Evolutionary conservation across 345 rosid species (phyloP), one percentile per base, ranked within the genome.

Genomic region (Populus deltoides): DNA sequence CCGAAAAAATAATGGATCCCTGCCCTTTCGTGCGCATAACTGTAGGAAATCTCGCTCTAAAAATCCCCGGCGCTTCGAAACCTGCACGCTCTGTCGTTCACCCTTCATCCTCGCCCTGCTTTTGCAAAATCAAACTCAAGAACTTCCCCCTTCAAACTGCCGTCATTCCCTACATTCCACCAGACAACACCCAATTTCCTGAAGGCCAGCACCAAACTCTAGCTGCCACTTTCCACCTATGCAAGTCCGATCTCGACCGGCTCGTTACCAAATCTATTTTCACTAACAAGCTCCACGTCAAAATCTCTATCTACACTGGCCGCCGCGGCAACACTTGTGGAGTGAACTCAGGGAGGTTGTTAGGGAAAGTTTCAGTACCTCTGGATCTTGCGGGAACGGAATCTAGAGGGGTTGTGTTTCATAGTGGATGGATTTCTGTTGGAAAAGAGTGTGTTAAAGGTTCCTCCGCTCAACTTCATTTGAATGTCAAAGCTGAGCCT

Each of bases 21-120:
- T 93, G 98, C 81, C 98, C 96, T 62, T 94, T 91, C 87, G 88
- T 93, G 39, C 95, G 97, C 51, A 83, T 94, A 24, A 86, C 96
- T 20, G 91, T 95, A 1, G 89, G 87, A 27, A 89, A 87, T 68
- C 86, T 95, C 22, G 97, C 95, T 38, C 85, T 94, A 67, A 90
- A 89, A 75, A 75, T 93, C 67, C 97, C 98, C 6, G 79, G 85
- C 1, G 92, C 94, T 7, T 74, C 96, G 4, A 93, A 88, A 59
- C 89, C 97, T 0, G 83, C 93, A 5, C 84, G 86, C 82, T 90
- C 98, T 74, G 92, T 89, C 68, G 92, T 93, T 41, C 98, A 92
- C 70, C 98, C 95, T 0, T 86, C 91, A 31, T 90, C 96, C 0
- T 86, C 98, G 29, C 98, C 94, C 0, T 93, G 97, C 77, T 93